Conservation (phyloP, 2,329 filamentous ascomycete genomes). For the Madurella mycetomatis region DNA sequence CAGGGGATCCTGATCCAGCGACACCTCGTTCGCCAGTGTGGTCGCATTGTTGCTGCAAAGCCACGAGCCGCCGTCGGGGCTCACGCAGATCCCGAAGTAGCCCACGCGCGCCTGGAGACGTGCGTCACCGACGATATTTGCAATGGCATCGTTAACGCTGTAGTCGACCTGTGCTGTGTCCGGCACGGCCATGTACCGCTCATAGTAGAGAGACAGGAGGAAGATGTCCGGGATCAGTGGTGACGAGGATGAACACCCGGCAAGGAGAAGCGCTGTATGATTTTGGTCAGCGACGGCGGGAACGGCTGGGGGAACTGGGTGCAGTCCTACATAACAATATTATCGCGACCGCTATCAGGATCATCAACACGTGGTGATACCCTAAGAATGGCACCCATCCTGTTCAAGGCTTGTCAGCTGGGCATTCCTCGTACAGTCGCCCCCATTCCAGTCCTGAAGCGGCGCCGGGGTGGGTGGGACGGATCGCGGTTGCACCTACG, state of each 20-base stretch:
- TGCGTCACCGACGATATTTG: slow-evolving; percentile 83
- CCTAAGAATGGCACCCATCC: slow-evolving; percentile 66
- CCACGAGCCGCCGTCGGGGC: slow-evolving; percentile 83
- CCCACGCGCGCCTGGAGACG: slow-evolving; percentile 86
- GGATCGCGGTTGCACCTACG: slow-evolving; percentile 35
- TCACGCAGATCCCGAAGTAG: slow-evolving; percentile 97
- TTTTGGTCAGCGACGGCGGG: neutral
- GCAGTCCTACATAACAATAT: slow-evolving; percentile 80
- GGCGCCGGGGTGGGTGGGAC: neutral
- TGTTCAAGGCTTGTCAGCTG: slow-evolving; percentile 28
- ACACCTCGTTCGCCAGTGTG: slow-evolving; percentile 81
- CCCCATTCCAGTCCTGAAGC: neutral
- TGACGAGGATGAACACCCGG: slow-evolving; percentile 94
- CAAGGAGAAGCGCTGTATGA: slow-evolving; percentile 73
- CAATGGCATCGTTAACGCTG: slow-evolving; percentile 76
- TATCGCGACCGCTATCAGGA: slow-evolving; percentile 87
- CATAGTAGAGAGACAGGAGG: slow-evolving; percentile 96
- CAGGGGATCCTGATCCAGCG: slow-evolving; percentile 87
- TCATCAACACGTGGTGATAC: slow-evolving; percentile 90
- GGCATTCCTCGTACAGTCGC: neutral
- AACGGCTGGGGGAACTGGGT: slow-evolving; percentile 1
- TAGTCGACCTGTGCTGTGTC: slow-evolving; percentile 88
- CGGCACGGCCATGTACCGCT: slow-evolving; percentile 76
- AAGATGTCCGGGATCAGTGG: slow-evolving; percentile 94
- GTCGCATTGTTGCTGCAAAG: slow-evolving; percentile 98